Base-by-base conservation (phyloP, 106 monocot genomes). In the Apostasia shenzhenica region DNA sequence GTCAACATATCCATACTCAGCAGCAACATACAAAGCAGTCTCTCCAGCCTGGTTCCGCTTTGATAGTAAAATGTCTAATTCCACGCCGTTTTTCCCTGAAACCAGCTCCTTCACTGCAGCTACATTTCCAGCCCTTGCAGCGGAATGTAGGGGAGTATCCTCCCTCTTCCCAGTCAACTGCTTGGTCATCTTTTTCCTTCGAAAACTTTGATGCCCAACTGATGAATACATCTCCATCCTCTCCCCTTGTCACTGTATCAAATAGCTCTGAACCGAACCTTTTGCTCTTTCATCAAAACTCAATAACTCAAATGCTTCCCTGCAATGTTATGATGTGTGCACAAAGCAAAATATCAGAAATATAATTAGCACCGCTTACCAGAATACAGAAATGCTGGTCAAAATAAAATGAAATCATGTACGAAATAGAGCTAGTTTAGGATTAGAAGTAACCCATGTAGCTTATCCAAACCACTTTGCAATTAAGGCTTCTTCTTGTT, bases 21-120 rank as follows among this genome's bases (percentile, higher is more conserved):
- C 80, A 26, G 97, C 97, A 52, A 92, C 92, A 70, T 77, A 99
- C 11, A 99, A 70, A 55, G 89, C 79, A 41, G 87, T 99, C 73
- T 92, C 97, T n/a, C 92, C 97, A 5, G 84, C 70, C 6, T 92
- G 92, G 70, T 99, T 99, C 80, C 87, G 92, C 68, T 77, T 84
- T 0, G 75, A 56, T 47, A 97, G n/a, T 52, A 92, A 58, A 39
- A 76, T 86, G 61, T 8, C 64, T 77, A 92, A 61, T 39, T 84
- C 89, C 8, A 82, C 89, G 3, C 75, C 61, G 0, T 12, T 57
- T 3, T 58, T 77, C 43, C 61, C 77, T 0, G 79, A 71, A 40
- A 90, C 39, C 37, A 79, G 65, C 70, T 86, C 76, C 75, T 71
- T 77, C 3, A 87, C 67, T 5, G 55, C 78, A 1, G 39, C 49